These are phyloP conservation scores for Cardiospermum halicacabum DNA, from an alignment of 345 rosid genomes.

Conservation along the genomic window DNA sequence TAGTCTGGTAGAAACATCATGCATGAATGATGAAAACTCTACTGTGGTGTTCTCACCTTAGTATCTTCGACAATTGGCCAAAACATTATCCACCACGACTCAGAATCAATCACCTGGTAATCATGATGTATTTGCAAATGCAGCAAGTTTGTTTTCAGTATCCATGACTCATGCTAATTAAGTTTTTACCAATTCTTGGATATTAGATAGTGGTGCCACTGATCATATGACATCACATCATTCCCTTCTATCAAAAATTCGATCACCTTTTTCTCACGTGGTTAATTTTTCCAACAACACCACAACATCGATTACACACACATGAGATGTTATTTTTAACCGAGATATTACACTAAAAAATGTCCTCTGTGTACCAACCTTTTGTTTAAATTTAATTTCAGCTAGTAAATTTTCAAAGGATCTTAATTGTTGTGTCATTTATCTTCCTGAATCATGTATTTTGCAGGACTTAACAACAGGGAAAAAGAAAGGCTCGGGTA, in stretches of 20 bases:
- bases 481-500: conserved; percentile 1
- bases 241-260: neutral
- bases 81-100: too few relatives aligned
- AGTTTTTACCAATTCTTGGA: too few relatives aligned
- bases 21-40: too few relatives aligned
- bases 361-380: conserved; percentile 3
- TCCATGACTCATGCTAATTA: too few relatives aligned
- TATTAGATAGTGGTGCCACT: neutral
- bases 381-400: conserved; percentile 1
- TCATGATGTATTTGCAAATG: too few relatives aligned
- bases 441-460: neutral
- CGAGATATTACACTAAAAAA: neutral
- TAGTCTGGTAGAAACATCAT: too few relatives aligned
- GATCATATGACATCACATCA: conserved; percentile 2
- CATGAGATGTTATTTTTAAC: neutral
- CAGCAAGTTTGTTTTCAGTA: too few relatives aligned
- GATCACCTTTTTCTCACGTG: neutral
- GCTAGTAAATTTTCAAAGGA: neutral
- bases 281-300: neutral
- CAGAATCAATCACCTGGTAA: too few relatives aligned
- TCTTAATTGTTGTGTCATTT: conserved; percentile 7
- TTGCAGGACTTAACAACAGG: conserved; percentile 4
- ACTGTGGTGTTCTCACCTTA: too few relatives aligned
- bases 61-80: too few relatives aligned
- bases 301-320: neutral